Evolutionary conservation across 2,329 filamentous ascomycete species (phyloP), one percentile per base, ranked within the genome.

Genomic region (Pseudomassariella vexata): DNA sequence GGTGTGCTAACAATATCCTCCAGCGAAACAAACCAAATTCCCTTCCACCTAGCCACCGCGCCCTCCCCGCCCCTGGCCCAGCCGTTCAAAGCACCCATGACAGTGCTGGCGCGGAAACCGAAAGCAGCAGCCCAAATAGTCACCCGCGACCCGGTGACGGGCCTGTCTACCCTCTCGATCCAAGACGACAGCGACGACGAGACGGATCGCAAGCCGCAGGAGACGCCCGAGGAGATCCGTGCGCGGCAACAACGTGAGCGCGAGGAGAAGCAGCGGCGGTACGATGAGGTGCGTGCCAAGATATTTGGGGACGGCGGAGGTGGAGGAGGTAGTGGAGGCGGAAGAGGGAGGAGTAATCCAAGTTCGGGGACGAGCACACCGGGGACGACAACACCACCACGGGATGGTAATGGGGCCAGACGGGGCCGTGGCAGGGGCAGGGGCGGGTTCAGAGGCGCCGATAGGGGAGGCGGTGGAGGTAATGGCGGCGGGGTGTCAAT

Each of bases 201-300:
- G 34, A 59, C 64, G 29, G 60, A 65, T 33, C 78, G 75, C 52
- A 73, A 76, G 41, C 65, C 70, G 14, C 77, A 79, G 45, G 73
- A 77, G 25, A 83, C 77, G 0, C 74, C 82, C 4, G 85, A 90
- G 47, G 83, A 95, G 62, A 74, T 88, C 20, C 79, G 84, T 40
- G 75, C 79, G 16, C 83, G 83, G 50, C 85, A 89, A 32, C 78
- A 87, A 53, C 72, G 75, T 29, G 86, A 94, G 47, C 75, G 79
- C 8, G 88, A 94, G 52, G 88, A 94, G 62, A 95, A 92, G 64
- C 85, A 94, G 63, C 79, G 79, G 35, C 83, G 84, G 39, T 95
- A 95, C 55, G 85, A 94, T 39, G 88, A 95, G 62, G 85, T 81
- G 5, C 74, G 90, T 19, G 86, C 90, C 47, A 83, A 88, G 54